Conservation (phyloP, 225 moss, liverwort and hornwort genomes). For the Sphagnum tenellum region DNA sequence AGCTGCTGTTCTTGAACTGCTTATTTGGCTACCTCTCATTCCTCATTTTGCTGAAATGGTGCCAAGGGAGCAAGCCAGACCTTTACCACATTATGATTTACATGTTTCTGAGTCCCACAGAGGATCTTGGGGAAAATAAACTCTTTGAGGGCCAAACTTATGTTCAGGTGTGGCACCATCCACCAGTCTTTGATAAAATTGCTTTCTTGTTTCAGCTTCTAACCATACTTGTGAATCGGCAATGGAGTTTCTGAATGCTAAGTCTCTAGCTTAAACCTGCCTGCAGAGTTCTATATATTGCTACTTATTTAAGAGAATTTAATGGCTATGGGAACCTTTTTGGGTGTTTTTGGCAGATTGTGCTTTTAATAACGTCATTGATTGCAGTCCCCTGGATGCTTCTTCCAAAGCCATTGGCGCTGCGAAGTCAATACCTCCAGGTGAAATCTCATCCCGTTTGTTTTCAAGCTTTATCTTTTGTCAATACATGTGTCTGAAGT, state of each 20-base stretch:
- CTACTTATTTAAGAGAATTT: no score
- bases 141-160: slow-evolving; percentile 64
- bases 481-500: no score
- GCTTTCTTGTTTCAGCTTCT: no score
- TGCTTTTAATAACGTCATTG: slow-evolving; percentile 64
- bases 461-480: no score
- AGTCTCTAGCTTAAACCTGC: no score
- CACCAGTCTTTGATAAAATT: no score
- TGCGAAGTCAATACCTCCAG: slow-evolving; percentile 61
- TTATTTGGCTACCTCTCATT: slow-evolving; percentile 90
- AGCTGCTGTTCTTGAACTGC: slow-evolving; percentile 76
- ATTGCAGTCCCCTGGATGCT: slow-evolving; percentile 93
- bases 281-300: no score
- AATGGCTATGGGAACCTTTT: no score
- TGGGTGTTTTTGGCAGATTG: slow-evolving; percentile 11
- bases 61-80: slow-evolving; percentile 77
- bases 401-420: slow-evolving; percentile 74
- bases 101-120: slow-evolving; percentile 83
- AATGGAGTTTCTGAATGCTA: no score
- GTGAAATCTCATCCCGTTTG: slow-evolving; percentile 9
- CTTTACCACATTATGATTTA: slow-evolving; percentile 98
- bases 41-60: slow-evolving; percentile 87
- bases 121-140: slow-evolving; percentile 68
- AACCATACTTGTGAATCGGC: no score
- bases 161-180: slow-evolving; percentile 49